phyloP scores from a whole-genome alignment of 108 stramenopile species.

The Poteriospumella lacustris region DNA sequence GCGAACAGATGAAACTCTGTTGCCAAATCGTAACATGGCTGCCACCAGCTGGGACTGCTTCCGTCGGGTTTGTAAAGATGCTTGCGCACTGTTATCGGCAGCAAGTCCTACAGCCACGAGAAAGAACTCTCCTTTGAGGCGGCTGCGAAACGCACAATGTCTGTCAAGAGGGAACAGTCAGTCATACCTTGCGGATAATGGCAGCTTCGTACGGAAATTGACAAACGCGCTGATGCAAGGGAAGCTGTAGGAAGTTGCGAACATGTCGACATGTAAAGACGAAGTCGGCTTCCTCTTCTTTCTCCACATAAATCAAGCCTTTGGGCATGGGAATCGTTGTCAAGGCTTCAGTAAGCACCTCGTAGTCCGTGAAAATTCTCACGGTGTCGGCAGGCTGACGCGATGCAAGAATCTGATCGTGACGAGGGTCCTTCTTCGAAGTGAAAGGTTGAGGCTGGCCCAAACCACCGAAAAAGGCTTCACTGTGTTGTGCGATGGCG shows the following conservation, averaged over 20 bases:
- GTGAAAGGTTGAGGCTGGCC: not conserved
- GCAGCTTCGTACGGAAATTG: slow-evolving; percentile 1
- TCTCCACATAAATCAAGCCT: not conserved
- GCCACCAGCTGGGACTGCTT: not conserved
- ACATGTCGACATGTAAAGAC: not conserved
- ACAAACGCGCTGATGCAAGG: not conserved
- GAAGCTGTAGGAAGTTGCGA: not conserved
- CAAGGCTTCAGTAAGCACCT: not conserved
- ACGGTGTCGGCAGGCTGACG: not conserved
- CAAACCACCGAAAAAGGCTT: not conserved
- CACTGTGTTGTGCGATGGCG: not conserved
- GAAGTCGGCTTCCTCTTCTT: not conserved
- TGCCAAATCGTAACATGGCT: not conserved
- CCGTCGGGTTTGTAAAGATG: not conserved
- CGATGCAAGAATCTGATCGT: not conserved
- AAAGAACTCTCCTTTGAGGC: not conserved
- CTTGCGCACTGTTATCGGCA: slow-evolving; percentile 2
- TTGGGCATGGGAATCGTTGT: not conserved
- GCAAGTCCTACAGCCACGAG: not conserved
- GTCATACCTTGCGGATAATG: not conserved
- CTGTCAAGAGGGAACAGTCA: not conserved
- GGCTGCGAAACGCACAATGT: not conserved
- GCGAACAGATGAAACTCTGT: slow-evolving; percentile 21
- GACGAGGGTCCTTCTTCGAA: not conserved
- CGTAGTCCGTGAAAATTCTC: not conserved